These are phyloP conservation scores for Orbilia brochopaga DNA, from an alignment of 2,329 filamentous ascomycete genomes.

Conservation along the genomic window DNA sequence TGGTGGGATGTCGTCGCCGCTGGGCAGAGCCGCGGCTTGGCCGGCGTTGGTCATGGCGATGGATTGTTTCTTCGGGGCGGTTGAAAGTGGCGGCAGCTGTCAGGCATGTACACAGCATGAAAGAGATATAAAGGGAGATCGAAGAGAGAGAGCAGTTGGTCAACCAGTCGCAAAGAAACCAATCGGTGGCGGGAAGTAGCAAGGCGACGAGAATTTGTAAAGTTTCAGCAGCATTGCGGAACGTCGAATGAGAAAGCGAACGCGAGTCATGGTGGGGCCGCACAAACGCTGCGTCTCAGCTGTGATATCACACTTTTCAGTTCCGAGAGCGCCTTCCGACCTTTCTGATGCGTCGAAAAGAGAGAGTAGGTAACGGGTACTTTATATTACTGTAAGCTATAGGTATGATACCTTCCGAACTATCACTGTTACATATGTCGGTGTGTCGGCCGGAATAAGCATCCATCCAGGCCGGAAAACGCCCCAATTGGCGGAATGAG, in stretches of 20 bases:
- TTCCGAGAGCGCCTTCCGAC: not conserved
- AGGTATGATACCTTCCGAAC: not conserved
- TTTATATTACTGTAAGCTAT: not conserved
- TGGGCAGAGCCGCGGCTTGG: conserved; percentile 29
- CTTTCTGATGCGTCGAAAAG: not conserved
- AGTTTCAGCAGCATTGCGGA: conserved; percentile 1
- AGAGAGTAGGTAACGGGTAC: not conserved
- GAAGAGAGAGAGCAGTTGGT: not conserved
- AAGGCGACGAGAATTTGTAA: not conserved
- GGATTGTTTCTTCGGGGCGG: not conserved
- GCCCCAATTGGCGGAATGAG: conserved; percentile 5
- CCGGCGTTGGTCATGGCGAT: conserved; percentile 28
- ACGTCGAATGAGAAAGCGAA: too few relatives aligned
- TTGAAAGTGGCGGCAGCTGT: not conserved
- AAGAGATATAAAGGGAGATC: not conserved
- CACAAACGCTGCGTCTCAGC: conserved; percentile 7
- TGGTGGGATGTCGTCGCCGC: conserved; percentile 30
- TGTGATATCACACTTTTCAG: conserved; percentile 38
- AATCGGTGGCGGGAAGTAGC: conserved; percentile 1
- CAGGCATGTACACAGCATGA: conserved; percentile 12
- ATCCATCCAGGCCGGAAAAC: conserved; percentile 5
- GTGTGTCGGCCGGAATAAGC: not conserved
- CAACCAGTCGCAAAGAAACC: not conserved
- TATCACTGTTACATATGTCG: not conserved
- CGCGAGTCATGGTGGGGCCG: conserved; percentile 37